phyloP scores from a whole-genome alignment of 805 yeast genomes.

The Suhomyces sp. region DNA sequence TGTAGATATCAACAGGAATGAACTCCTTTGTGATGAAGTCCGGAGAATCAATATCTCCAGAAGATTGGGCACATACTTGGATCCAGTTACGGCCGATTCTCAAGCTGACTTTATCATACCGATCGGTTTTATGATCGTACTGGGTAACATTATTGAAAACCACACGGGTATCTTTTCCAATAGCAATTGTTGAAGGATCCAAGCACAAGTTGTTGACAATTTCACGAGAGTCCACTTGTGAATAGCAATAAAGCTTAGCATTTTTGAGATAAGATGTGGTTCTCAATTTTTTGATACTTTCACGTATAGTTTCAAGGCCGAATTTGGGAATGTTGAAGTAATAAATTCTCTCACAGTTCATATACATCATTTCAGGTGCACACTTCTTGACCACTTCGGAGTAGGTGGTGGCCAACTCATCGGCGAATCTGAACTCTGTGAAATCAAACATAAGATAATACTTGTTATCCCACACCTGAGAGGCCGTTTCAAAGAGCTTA shows the following conservation, averaged over 20 bases:
- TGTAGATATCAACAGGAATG: constrained; percentile 34
- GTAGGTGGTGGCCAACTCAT: constrained; percentile 25
- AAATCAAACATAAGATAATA: constrained; percentile 66
- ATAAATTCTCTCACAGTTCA: constrained; percentile 53
- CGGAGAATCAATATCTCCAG: constrained; percentile 16
- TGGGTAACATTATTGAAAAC: constrained; percentile 37
- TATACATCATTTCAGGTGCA: constrained; percentile 50
- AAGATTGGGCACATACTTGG: constrained; percentile 41
- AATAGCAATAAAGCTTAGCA: constrained; percentile 26
- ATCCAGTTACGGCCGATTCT: constrained; percentile 69
- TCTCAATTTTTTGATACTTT: neutral
- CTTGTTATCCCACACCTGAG: constrained; percentile 69
- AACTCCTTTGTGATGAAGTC: constrained; percentile 24
- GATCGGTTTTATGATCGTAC: constrained; percentile 46
- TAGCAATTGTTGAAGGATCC: constrained; percentile 30
- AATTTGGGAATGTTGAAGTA: constrained; percentile 47
- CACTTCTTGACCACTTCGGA: constrained; percentile 38
- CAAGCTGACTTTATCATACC: constrained; percentile 57
- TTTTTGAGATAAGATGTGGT: constrained; percentile 14
- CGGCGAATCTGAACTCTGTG: constrained; percentile 49
- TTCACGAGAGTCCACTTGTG: constrained; percentile 33
- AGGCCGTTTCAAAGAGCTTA: constrained; percentile 59
- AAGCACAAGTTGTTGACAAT: constrained; percentile 34
- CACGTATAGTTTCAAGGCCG: neutral
- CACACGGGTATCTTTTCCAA: constrained; percentile 37